Evolutionary conservation across 2,329 filamentous ascomycete genomes (phyloP).

Genomic region (Penicillium sp.): DNA sequence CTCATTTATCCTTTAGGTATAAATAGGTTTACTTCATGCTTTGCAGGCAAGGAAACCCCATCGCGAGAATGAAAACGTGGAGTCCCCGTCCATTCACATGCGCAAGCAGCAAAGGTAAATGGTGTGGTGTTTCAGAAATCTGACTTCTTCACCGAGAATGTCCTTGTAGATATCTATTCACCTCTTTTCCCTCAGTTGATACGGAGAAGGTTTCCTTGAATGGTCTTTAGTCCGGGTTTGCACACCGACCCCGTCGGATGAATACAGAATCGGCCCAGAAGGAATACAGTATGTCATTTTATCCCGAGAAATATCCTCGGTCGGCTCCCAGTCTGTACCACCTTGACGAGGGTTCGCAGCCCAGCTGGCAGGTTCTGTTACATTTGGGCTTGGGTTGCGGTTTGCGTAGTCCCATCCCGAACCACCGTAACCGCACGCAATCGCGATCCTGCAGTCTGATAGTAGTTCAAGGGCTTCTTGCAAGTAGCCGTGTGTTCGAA

Average conservation of each 20-base stretch:
- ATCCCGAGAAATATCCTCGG: background rate
- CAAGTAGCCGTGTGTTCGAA: constrained; percentile 4
- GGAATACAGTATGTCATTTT: background rate
- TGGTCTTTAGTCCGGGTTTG: background rate
- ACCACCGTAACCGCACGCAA: background rate
- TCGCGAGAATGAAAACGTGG: background rate
- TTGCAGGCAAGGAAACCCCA: background rate
- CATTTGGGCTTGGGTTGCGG: background rate
- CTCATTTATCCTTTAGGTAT: background rate
- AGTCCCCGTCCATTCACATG: background rate
- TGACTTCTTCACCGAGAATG: background rate
- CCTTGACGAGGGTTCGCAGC: background rate
- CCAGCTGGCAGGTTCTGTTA: background rate
- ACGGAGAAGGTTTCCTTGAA: background rate
- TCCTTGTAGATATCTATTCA: background rate
- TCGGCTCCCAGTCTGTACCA: background rate
- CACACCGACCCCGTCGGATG: background rate
- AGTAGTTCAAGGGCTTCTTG: background rate
- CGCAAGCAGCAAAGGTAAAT: background rate
- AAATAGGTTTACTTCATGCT: background rate
- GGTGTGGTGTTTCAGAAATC: background rate
- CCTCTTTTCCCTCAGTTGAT: background rate
- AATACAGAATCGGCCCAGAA: background rate
- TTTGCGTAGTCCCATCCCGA: background rate
- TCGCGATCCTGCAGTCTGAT: constrained; percentile 2